Evolutionary conservation across 768 basidiomycete genomes (phyloP), one percentile per base, ranked within the genome.

Genomic region (Macrolepiota fuliginosa): DNA sequence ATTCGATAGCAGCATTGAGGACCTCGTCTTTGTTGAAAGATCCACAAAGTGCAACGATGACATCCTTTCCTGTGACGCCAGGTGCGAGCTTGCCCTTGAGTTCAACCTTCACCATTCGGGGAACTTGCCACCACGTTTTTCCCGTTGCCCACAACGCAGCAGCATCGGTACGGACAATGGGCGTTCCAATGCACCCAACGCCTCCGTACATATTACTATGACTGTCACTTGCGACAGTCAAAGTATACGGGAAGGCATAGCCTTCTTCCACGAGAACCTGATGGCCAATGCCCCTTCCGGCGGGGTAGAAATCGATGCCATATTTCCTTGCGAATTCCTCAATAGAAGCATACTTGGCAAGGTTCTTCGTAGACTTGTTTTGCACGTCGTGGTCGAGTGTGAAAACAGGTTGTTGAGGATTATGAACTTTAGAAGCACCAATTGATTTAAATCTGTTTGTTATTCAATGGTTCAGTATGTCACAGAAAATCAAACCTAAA

Each of bases 191-290:
- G 69, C 96, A 96, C 1, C 94, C 96, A 3, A 99, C 92, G 36
- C 96, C 97, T 17, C 97, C 97, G 69, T 99, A 99, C 92, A 98
- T 98, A 73, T 99, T 99, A 70, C 91, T 93, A 74, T 97, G 96
- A 72, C 92, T 95, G 76, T 96, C 95, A 68, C 90, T 93, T 6
- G 95, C 96, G 29, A 99, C 97, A 1, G 96, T 97, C 69, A 99
- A 84, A 17, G 93, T 93, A 62, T 95, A 80, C 0, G 97, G 97
- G 73, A 97, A 98, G 0, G 97, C 96, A 71, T 98, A 99, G 1
- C 97, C 97, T 72, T 99, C 97, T 74, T 99, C 97, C 22, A 99
- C 88, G 59, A 99, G 89, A 62, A 98, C 83, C 72, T 99, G 97
- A 73, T 99, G 97, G 0, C 97, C 97, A 62, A 99, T 99, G 10